A percentile compares a stretch with the other conserved stretches of the same genome.
phyloP scores from a whole-genome alignment of 768 basidiomycete genomes.

The Phlebiopsis flavidoalba region DNA sequence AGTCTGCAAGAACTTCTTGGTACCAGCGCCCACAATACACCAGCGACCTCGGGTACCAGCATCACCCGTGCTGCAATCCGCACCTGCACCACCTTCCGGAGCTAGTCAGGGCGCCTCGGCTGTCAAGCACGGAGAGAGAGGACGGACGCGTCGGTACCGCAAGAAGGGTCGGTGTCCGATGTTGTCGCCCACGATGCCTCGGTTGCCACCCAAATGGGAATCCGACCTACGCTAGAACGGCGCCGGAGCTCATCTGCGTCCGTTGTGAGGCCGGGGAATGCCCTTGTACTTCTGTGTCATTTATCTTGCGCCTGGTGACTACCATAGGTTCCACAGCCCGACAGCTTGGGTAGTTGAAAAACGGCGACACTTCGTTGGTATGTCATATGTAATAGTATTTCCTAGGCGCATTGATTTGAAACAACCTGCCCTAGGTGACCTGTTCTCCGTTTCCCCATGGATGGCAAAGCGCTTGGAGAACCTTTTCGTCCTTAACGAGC shows the following conservation, averaged over 20 bases:
- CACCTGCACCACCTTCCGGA: slow-evolving; percentile 19
- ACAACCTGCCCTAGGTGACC: slow-evolving; percentile 52
- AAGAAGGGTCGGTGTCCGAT: slow-evolving; percentile 48
- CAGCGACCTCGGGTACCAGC: slow-evolving; percentile 35
- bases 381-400: slow-evolving; percentile 18
- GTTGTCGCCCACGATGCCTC: slow-evolving; percentile 61
- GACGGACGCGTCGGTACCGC: slow-evolving; percentile 72
- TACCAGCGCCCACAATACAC: slow-evolving; percentile 31
- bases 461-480: slow-evolving; percentile 90
- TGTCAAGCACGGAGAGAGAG: slow-evolving; percentile 62
- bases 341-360: slow-evolving; percentile 97
- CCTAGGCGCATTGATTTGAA: background rate
- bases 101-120: slow-evolving; percentile 20
- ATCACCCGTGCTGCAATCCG: slow-evolving; percentile 15
- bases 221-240: slow-evolving; percentile 34
- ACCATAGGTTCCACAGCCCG: slow-evolving; percentile 96
- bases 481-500: slow-evolving; percentile 96
- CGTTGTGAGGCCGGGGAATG: slow-evolving; percentile 66
- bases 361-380: slow-evolving; percentile 88
- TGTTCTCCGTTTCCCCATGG: slow-evolving; percentile 95
- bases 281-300: slow-evolving; percentile 91
- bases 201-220: slow-evolving; percentile 71
- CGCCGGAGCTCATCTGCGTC: slow-evolving; percentile 37
- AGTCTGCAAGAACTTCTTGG: slow-evolving; percentile 89
- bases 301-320: slow-evolving; percentile 97